phyloP scores from a whole-genome alignment of 345 rosid genomes.

The Pistacia integerrima region DNA sequence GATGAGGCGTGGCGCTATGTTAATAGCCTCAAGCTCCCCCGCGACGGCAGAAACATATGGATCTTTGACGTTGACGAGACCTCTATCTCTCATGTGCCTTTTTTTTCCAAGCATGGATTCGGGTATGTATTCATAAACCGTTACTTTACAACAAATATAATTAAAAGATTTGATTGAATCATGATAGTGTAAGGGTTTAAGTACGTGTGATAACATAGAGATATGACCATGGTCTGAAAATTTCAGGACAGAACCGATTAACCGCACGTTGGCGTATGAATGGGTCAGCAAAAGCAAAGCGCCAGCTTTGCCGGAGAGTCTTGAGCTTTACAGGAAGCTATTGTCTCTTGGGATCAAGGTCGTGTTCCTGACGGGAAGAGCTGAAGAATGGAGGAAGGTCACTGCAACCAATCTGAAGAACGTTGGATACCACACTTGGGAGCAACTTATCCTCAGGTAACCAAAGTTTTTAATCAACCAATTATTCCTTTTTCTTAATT shows the following conservation, averaged over 20 bases:
- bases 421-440: slow-evolving; percentile 43
- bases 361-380: slow-evolving; percentile 48
- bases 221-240: background rate
- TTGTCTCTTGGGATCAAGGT: slow-evolving; percentile 34
- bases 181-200: too few species aligned
- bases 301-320: slow-evolving; percentile 44
- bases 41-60: slow-evolving; percentile 46
- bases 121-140: slow-evolving; percentile 30
- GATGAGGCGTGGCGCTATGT: slow-evolving; percentile 41
- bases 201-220: too few species aligned
- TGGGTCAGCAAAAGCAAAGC: slow-evolving; percentile 41
- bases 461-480: too few species aligned
- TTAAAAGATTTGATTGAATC: background rate
- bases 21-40: slow-evolving; percentile 28
- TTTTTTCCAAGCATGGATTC: slow-evolving; percentile 34
- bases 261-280: slow-evolving; percentile 17
- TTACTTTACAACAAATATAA: too few species aligned
- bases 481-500: too few species aligned
- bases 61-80: slow-evolving; percentile 54
- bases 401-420: slow-evolving; percentile 31
- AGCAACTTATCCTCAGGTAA: slow-evolving; percentile 42
- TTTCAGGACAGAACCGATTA: slow-evolving; percentile 28
- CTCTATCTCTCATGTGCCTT: slow-evolving; percentile 37
- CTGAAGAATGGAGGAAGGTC: slow-evolving; percentile 22
- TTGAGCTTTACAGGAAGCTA: slow-evolving; percentile 31